phyloP scores from a whole-genome alignment of 148 eudicot species.

The Silene uniflora region DNA sequence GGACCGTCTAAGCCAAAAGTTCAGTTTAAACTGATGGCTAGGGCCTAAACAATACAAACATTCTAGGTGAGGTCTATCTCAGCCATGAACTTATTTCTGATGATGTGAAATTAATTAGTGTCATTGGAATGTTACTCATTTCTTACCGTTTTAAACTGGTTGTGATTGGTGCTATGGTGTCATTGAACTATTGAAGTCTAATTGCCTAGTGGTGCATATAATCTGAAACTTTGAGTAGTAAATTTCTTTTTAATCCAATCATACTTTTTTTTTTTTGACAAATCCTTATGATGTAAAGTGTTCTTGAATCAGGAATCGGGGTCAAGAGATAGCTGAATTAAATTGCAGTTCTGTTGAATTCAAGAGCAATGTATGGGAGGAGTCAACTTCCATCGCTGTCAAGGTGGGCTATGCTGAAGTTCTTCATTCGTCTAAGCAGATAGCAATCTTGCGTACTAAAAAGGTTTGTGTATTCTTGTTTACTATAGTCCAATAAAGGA shows the following conservation, averaged over 20 bases:
- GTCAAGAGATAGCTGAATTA: conserved; percentile 53
- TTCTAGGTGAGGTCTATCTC: no score
- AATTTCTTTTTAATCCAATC: neutral
- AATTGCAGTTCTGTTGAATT: conserved; percentile 36
- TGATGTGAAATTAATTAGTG: no score
- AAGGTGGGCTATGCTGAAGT: conserved; percentile 52
- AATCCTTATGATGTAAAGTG: neutral
- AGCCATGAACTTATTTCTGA: no score
- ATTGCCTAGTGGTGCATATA: no score
- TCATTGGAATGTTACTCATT: no score
- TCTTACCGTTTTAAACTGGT: no score
- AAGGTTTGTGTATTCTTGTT: conserved; percentile 43
- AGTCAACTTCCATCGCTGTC: conserved; percentile 46
- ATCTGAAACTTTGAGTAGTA: neutral
- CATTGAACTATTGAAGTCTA: no score
- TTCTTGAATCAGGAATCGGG: conserved; percentile 38
- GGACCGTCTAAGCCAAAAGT: no score
- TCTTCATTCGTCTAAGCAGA: conserved; percentile 45
- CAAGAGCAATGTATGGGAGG: conserved; percentile 69
- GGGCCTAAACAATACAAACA: no score
- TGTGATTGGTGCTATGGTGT: no score
- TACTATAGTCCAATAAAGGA: neutral
- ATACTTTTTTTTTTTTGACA: neutral
- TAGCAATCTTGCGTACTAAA: conserved; percentile 39
- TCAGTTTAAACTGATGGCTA: no score